Evolutionary conservation across 805 yeast species (phyloP).

Genomic region (Zygosaccharomyces kombuchaensis): DNA sequence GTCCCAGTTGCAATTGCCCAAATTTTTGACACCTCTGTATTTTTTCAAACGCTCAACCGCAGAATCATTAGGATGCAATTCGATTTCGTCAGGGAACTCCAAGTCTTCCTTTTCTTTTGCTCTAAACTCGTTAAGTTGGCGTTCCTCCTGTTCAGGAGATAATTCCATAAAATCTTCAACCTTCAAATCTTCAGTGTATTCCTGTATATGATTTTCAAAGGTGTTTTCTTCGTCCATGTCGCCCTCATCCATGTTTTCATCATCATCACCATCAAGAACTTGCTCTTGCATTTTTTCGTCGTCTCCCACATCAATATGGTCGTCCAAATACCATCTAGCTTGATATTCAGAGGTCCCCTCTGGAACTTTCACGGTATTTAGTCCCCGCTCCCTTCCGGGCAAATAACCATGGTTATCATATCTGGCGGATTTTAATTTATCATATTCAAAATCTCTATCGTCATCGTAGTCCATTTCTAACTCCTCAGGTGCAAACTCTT

Average conservation of each 20-base stretch:
- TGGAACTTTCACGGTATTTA: slow-evolving; percentile 48
- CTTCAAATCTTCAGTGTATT: slow-evolving; percentile 44
- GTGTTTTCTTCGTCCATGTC: slow-evolving; percentile 24
- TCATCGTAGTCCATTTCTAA: slow-evolving; percentile 43
- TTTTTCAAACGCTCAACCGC: slow-evolving; percentile 71
- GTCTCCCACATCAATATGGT: slow-evolving; percentile 37
- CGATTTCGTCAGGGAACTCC: slow-evolving; percentile 95
- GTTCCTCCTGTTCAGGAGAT: slow-evolving; percentile 75
- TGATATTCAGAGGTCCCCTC: slow-evolving; percentile 77
- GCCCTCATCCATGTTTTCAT: slow-evolving; percentile 35
- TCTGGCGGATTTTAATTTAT: slow-evolving; percentile 34
- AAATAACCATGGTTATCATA: slow-evolving; percentile 40
- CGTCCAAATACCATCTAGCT: slow-evolving; percentile 72
- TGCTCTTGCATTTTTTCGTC: slow-evolving; percentile 22
- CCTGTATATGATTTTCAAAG: slow-evolving; percentile 9
- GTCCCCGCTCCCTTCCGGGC: slow-evolving; percentile 32
- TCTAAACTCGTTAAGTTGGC: slow-evolving; percentile 67
- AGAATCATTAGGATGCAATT: slow-evolving; percentile 67
- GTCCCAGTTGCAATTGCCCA: slow-evolving; percentile 83
- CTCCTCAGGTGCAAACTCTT: slow-evolving; percentile 56
- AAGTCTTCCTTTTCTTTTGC: slow-evolving; percentile 72
- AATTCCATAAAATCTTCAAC: slow-evolving; percentile 67
- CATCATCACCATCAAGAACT: slow-evolving; percentile 33
- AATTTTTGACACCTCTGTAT: slow-evolving; percentile 82
- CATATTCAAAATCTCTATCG: slow-evolving; percentile 34